Base-by-base conservation (phyloP, 805 yeast genomes). In the Candida rishiriensis region DNA sequence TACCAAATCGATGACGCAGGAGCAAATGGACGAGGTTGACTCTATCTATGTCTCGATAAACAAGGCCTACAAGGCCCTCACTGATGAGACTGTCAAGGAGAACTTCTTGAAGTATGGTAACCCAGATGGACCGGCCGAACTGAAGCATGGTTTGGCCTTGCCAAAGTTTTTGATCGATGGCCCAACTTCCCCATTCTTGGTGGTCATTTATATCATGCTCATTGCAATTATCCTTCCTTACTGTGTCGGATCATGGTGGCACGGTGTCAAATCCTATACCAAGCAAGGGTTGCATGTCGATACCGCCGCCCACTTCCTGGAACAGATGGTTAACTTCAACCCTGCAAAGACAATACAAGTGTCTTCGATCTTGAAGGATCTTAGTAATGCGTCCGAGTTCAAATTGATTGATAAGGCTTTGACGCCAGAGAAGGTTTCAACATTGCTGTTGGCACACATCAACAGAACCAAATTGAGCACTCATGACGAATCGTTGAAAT, bases 51-150 rank as follows among this genome's bases (percentile, higher is more conserved):
- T 90, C 33, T 73, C 79, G 53, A 85, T 93, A 56, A 83, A 87
- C 47, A 86, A 87, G 65, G 99, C 99, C 21, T 89, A 95, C 68
- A 86, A 89, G 65, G 88, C 99, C 0, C 76, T 93, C 51, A 95
- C 99, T 12, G 98, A 93, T 65, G 97, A 88, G 54, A 75, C 72
- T 10, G 81, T 87, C 3, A 85, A 80, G 56, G 87, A 86, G 54
- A 93, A 93, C 62, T 89, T 78, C 63, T 70, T 83, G 56, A 82
- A 79, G 55, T 93, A 84, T 59, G 99, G 99, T 40, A 96, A 95
- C 62, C 99, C 99, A 4, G 99, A 93, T 69, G 99, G 99, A 36
- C 96, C 95, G 35, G 96, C 88, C 65, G 87, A 87, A 26, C 75
- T 84, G 15, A 70, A 84, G 16, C 97, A 88, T 62, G 99, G 99